A percentile compares a stretch with the other conserved stretches of the same genome.
Conservation (phyloP, 2,329 filamentous ascomycete species). For the Colletotrichum scovillei region DNA sequence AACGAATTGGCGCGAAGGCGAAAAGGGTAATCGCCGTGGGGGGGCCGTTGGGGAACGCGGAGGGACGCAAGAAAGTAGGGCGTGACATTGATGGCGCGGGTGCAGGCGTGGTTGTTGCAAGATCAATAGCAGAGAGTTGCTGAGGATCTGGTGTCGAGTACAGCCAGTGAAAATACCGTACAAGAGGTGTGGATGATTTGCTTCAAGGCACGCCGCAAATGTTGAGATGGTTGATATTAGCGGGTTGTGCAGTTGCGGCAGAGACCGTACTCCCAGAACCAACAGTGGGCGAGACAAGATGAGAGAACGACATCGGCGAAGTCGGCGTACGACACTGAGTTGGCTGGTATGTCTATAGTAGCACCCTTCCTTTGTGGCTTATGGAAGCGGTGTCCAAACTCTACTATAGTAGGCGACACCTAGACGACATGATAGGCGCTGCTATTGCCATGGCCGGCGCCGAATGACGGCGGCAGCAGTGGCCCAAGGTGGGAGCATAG, state of each 20-base stretch:
- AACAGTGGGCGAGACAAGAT: neutral
- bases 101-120: neutral
- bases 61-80: neutral
- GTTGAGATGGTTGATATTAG: neutral
- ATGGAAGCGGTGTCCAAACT: neutral
- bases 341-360: neutral
- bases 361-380: neutral
- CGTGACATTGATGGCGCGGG: neutral
- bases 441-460: constrained; percentile 1
- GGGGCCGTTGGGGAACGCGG: neutral
- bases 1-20: constrained; percentile 6
- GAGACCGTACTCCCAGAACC: neutral
- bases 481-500: constrained; percentile 5
- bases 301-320: neutral
- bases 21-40: neutral
- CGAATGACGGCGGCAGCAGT: neutral
- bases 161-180: neutral
- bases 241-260: neutral
- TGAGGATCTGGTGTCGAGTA: neutral
- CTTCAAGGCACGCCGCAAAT: neutral
- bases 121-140: neutral
- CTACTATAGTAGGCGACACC: neutral
- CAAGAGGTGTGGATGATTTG: neutral
- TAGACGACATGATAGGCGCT: neutral
- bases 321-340: neutral